Evolutionary conservation across 345 rosid genomes (phyloP).

Genomic region (Gossypium australe): DNA sequence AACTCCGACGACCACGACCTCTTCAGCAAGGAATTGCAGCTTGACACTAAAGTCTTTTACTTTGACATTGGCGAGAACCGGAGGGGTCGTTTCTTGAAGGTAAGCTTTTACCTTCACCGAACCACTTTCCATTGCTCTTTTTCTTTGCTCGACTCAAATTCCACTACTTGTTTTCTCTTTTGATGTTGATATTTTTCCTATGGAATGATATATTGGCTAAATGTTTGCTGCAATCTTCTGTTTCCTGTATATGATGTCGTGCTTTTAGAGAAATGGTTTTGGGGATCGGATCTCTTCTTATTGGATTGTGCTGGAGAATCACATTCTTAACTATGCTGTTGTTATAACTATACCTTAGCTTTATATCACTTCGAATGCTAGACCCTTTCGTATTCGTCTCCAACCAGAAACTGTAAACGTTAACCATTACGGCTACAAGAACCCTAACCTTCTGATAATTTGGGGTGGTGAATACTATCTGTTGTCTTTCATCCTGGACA

Average conservation of each 20-base stretch:
- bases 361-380: background rate
- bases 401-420: background rate
- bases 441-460: background rate
- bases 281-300: background rate
- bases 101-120: slow-evolving; percentile 12
- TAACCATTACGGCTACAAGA: background rate
- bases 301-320: background rate
- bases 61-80: slow-evolving; percentile 95
- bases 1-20: slow-evolving; percentile 82
- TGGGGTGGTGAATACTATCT: background rate
- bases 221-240: background rate
- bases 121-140: background rate
- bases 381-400: background rate
- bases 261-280: background rate
- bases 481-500: background rate
- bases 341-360: background rate
- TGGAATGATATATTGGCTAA: no score
- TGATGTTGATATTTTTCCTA: no score
- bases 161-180: background rate
- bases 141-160: background rate
- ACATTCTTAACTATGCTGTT: background rate
- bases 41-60: slow-evolving; percentile 94
- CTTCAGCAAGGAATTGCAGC: slow-evolving; percentile 92
- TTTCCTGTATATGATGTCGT: background rate
- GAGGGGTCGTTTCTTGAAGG: slow-evolving; percentile 94